A percentile compares a stretch with the other conserved stretches of the same genome.
Conservation (phyloP, 1,284 basidiomycete species). For the Exobasidium cylindrosporum region DNA sequence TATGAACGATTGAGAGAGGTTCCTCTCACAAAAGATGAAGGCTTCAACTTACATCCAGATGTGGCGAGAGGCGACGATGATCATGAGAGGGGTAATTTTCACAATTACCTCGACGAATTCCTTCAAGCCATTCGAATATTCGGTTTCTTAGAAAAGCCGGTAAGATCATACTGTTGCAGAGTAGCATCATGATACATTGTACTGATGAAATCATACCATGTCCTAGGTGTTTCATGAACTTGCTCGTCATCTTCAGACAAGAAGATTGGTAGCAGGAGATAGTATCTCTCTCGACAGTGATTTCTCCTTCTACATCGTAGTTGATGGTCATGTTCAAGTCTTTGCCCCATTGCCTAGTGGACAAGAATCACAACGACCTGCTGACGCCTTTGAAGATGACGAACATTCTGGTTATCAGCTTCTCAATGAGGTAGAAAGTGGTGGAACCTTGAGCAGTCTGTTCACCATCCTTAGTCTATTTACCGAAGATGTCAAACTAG, state of each 20-base stretch:
- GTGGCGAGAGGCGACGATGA: constrained; percentile 34
- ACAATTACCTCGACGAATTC: constrained; percentile 54
- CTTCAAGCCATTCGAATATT: constrained; percentile 54
- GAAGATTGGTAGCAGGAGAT: constrained; percentile 51
- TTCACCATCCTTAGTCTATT: constrained; percentile 94
- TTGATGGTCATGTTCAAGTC: constrained; percentile 53
- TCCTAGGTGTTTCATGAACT: constrained; percentile 50
- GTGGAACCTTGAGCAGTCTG: constrained; percentile 81
- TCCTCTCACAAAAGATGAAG: constrained; percentile 48
- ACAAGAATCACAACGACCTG: not conserved
- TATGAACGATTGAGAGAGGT: constrained; percentile 50
- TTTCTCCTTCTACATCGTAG: constrained; percentile 53
- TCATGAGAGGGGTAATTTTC: constrained; percentile 41
- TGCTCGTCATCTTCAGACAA: constrained; percentile 51
- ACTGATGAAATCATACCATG: not conserved
- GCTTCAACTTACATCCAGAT: constrained; percentile 50
- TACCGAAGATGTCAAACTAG: constrained; percentile 92
- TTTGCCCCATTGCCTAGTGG: constrained; percentile 41
- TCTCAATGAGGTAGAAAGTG: constrained; percentile 52
- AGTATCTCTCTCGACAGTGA: constrained; percentile 46
- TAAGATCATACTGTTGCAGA: not conserved
- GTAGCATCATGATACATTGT: not conserved
- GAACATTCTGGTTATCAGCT: constrained; percentile 49
- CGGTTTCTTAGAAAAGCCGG: constrained; percentile 54
- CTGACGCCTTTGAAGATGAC: constrained; percentile 28